Base-by-base conservation (phyloP, 768 basidiomycete species). In the Podaxis sp. region DNA sequence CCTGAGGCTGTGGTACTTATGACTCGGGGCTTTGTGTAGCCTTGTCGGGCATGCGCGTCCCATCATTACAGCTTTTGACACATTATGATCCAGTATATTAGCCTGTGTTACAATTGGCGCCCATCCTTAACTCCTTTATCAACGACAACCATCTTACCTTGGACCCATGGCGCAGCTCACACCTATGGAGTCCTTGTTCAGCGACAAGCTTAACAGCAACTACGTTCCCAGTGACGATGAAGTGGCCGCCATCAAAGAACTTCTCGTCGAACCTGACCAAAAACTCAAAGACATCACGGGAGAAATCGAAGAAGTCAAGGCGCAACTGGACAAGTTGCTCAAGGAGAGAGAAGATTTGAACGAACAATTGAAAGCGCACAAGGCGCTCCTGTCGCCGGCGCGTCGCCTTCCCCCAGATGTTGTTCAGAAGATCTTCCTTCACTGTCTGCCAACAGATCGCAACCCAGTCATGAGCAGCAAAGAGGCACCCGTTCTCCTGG, bases 371-470 rank as follows among this genome's bases (percentile, higher is more conserved):
- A 57, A 59, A n/a, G 52, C 57, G 1, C 65, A 66, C 54, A 54
- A 52, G 9, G 58, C 61, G 2, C 57, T 69, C 13, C 36, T 67
- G 9, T 65, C 66, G 1, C 68, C 64, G n/a, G 64, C 65, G 22
- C 66, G 69, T 26, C 66, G 65, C 40, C 55, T 71, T 26, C 64
- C 70, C 0, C 57, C 64, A 17, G 66, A 71, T 22, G 63, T 69
- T 40, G 49, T 71, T 11, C 61, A 68, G 19, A 62, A 63, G 22
- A 68, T 71, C n/a, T 69, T 71, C 28, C 28, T 63, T 26, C 33
- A 59, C 19, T 71, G 68, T 46, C 61, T 71, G 6, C 70, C 70
- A 7, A 53, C 57, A 4, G 65, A 68, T 13, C 68, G 66, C 42
- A 71, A 71, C 54, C 62, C 70, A 4, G 61, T 64, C 40, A 68